phyloP scores from a whole-genome alignment of 257 asterid species.

The Penstemon newberryi region DNA sequence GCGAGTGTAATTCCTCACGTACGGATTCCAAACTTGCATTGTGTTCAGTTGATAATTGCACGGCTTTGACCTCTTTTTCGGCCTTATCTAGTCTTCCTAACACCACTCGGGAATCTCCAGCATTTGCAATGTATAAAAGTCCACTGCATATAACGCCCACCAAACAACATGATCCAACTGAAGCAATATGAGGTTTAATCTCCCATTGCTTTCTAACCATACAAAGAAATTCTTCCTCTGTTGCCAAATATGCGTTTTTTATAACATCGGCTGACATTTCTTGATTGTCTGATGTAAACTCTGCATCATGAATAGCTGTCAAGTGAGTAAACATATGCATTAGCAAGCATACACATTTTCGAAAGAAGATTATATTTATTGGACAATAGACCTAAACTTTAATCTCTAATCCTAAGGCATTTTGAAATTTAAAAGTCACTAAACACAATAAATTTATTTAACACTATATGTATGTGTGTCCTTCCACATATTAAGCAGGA shows the following conservation, averaged over 20 bases:
- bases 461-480: no score
- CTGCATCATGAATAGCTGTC: constrained; percentile 26
- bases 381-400: not conserved
- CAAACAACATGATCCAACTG: constrained; percentile 33
- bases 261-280: constrained; percentile 30
- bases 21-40: constrained; percentile 33
- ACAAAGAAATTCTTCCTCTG: constrained; percentile 36
- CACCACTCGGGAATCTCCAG: constrained; percentile 36
- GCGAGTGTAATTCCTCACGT: constrained; percentile 34
- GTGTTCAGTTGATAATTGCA: constrained; percentile 35
- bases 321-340: constrained; percentile 38
- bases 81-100: constrained; percentile 30
- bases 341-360: constrained; percentile 22
- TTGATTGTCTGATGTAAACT: constrained; percentile 28
- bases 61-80: constrained; percentile 27
- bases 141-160: constrained; percentile 28
- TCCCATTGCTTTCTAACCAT: constrained; percentile 28
- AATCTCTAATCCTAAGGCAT: not conserved
- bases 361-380: not conserved
- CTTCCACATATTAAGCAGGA: not conserved
- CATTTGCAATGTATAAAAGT: constrained; percentile 25
- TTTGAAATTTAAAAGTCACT: not conserved
- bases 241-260: constrained; percentile 36
- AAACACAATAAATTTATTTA: not conserved
- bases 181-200: constrained; percentile 33